A percentile compares a stretch with the other conserved stretches of the same genome.
Conservation (phyloP, 106 monocot species). For the Narthecium ossifragum region DNA sequence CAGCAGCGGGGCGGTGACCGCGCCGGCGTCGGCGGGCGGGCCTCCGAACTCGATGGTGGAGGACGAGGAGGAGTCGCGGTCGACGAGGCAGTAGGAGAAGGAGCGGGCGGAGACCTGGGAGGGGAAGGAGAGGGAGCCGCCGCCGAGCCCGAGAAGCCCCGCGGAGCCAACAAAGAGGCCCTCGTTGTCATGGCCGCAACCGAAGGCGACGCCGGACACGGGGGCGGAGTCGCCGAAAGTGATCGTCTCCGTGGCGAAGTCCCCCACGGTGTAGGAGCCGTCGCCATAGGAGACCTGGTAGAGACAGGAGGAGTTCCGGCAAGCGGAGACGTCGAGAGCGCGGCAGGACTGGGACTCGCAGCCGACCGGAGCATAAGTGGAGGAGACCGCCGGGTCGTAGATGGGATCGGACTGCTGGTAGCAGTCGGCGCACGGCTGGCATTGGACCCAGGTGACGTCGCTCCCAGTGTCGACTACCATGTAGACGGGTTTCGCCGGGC, state of each 20-base stretch:
- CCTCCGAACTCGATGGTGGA: slow-evolving; percentile 47
- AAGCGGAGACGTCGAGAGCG: slow-evolving; percentile 56
- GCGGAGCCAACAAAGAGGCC: slow-evolving; percentile 74
- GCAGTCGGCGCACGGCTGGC: slow-evolving; percentile 78
- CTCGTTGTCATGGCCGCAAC: slow-evolving; percentile 79
- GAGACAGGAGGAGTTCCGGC: slow-evolving; percentile 60
- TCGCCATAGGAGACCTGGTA: slow-evolving; percentile 88
- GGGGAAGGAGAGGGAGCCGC: slow-evolving; percentile 67
- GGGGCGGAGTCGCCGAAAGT: slow-evolving; percentile 36
- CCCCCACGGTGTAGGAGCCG: slow-evolving; percentile 82
- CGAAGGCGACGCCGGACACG: slow-evolving; percentile 43
- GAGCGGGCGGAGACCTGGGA: slow-evolving; percentile 43
- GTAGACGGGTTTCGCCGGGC: slow-evolving; percentile 43
- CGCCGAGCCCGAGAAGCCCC: slow-evolving; percentile 74
- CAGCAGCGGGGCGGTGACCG: slow-evolving; percentile 47
- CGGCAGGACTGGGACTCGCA: slow-evolving; percentile 51
- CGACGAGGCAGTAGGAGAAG: slow-evolving; percentile 84
- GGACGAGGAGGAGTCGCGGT: slow-evolving; percentile 48
- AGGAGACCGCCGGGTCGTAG: slow-evolving; percentile 52
- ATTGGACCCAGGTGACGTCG: slow-evolving; percentile 84
- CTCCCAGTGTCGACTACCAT: slow-evolving; percentile 89
- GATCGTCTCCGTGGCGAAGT: slow-evolving; percentile 55
- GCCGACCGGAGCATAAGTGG: slow-evolving; percentile 34
- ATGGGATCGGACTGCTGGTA: slow-evolving; percentile 69
- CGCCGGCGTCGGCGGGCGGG: not conserved